A percentile compares a stretch with the other conserved stretches of the same genome.
These are phyloP conservation scores for Smallanthus sonchifolius DNA, from an alignment of 129 eudicot genomes.

Conservation along the genomic window DNA sequence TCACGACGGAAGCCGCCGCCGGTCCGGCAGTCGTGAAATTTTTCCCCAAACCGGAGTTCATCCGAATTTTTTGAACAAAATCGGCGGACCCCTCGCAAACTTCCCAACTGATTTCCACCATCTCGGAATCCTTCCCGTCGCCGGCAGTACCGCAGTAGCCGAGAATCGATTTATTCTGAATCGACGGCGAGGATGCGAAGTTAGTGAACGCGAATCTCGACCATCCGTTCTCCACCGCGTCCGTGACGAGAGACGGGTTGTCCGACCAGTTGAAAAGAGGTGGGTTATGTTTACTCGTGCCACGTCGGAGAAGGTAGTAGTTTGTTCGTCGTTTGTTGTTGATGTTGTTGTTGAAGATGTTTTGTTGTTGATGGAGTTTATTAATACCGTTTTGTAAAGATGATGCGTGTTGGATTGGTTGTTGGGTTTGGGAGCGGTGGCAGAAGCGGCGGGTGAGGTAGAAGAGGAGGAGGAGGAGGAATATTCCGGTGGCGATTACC, in stretches of 20 bases:
- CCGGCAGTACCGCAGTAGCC: slow-evolving; percentile 43
- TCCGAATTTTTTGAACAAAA: slow-evolving; percentile 66
- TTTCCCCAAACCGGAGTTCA: slow-evolving; percentile 47
- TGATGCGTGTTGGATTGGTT: slow-evolving; percentile 21
- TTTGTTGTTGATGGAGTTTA: slow-evolving; percentile 38
- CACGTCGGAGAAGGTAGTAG: slow-evolving; percentile 53
- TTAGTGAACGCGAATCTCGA: slow-evolving; percentile 67
- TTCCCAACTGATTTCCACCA: slow-evolving; percentile 68
- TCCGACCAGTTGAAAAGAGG: slow-evolving; percentile 67
- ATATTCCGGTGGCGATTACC: slow-evolving; percentile 24
- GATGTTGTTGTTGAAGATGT: slow-evolving; percentile 18
- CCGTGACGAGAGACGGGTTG: slow-evolving; percentile 69
- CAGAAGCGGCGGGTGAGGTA: slow-evolving; percentile 23
- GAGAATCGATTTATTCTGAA: slow-evolving; percentile 37
- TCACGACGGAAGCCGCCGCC: slow-evolving; percentile 40
- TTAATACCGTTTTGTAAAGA: slow-evolving; percentile 47
- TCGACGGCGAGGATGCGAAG: slow-evolving; percentile 41
- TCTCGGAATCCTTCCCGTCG: slow-evolving; percentile 10
- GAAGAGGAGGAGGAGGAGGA: slow-evolving; percentile 26
- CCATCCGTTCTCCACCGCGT: slow-evolving; percentile 98
- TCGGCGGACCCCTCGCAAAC: slow-evolving; percentile 74
- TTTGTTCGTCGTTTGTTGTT: slow-evolving; percentile 30
- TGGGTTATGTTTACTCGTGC: background rate
- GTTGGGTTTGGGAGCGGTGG: background rate
- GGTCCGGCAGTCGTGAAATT: background rate